Evolutionary conservation across 441 rosid genomes (phyloP), one percentile per base, ranked within the genome.

Genomic region (Flueggea neowawraea): DNA sequence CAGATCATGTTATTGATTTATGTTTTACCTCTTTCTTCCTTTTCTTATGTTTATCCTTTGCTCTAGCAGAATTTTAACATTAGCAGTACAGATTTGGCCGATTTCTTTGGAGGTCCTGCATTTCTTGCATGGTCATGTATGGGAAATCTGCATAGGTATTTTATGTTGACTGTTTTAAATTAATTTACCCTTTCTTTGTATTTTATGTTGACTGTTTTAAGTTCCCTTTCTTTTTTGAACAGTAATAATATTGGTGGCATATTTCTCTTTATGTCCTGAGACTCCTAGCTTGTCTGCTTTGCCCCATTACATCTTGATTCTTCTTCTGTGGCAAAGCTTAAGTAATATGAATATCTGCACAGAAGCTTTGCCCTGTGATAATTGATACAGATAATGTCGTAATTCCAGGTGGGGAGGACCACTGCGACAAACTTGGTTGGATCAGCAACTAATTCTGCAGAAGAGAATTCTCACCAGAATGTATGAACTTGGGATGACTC

Each of bases 71-170:
- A 78, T 70, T 85, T 78, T 66, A 85, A 88, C 64, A 67, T 82
- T 22, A 82, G 84, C 72, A 71, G 31, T 39, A 78, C 78, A 49
- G 80, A 85, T 54, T 66, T 88, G 82, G 86, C 80, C 70, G 80
- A 80, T 70, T 85, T 88, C 74, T 88, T 88, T 69, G 89, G 91
- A 55, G 95, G 95, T 36, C 91, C 95, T 59, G 91, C 84, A 66
- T 88, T 88, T 82, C 89, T 88, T 56, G 89, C 95, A 16, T 85
- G 95, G 95, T 85, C 84, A 31, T 87, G 89, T 36, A 88, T 85
- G 91, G 87, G 77, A 72, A 88, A 88, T 73, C 74, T 88, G 71
- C 95, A 85, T 15, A 68, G 90, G 95, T 85, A 50, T 62, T 68
- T 3, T 13, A 9, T 11, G 12, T 45, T 45, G 14, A 45, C 50